A percentile compares a stretch with the other conserved stretches of the same genome.
These are phyloP conservation scores for Phialocephala subalpina DNA, from an alignment of 2,329 filamentous ascomycete genomes.

Conservation along the genomic window DNA sequence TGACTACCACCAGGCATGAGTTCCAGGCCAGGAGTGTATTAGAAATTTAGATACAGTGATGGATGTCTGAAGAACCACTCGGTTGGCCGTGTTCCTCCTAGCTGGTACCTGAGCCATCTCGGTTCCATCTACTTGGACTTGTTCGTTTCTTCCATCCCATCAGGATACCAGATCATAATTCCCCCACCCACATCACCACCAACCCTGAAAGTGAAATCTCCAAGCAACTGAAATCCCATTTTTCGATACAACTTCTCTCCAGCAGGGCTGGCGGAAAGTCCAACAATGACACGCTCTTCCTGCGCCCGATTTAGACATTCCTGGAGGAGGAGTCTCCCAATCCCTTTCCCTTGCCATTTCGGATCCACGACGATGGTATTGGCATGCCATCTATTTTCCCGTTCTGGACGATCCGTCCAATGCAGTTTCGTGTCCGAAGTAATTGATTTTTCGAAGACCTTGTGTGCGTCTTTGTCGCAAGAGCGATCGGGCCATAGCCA, in stretches of 20 bases:
- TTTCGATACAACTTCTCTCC: slow-evolving; percentile 38
- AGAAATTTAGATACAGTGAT: no score
- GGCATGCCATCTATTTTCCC: slow-evolving; percentile 35
- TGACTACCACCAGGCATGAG: no score
- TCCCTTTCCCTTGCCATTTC: slow-evolving; percentile 35
- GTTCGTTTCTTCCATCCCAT: slow-evolving; percentile 9
- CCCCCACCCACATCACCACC: slow-evolving; percentile 31
- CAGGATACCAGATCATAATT: slow-evolving; percentile 36
- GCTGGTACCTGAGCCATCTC: background rate
- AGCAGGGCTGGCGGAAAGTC: slow-evolving; percentile 32
- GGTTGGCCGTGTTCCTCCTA: no score
- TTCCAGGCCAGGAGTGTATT: no score
- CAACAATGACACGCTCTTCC: slow-evolving; percentile 34
- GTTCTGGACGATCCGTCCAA: slow-evolving; percentile 32
- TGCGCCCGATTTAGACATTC: slow-evolving; percentile 32
- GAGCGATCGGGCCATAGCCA: slow-evolving; percentile 31
- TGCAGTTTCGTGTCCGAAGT: slow-evolving; percentile 28
- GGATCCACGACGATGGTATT: slow-evolving; percentile 34
- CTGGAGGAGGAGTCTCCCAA: slow-evolving; percentile 36
- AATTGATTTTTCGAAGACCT: slow-evolving; percentile 19
- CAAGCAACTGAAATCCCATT: slow-evolving; percentile 37
- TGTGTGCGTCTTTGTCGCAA: slow-evolving; percentile 13
- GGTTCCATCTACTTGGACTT: background rate
- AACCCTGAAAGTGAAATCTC: slow-evolving; percentile 28
- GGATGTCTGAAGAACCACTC: no score